Evolutionary conservation across 2,329 filamentous ascomycete genomes (phyloP).

Genomic region (Metarhizium rileyi): DNA sequence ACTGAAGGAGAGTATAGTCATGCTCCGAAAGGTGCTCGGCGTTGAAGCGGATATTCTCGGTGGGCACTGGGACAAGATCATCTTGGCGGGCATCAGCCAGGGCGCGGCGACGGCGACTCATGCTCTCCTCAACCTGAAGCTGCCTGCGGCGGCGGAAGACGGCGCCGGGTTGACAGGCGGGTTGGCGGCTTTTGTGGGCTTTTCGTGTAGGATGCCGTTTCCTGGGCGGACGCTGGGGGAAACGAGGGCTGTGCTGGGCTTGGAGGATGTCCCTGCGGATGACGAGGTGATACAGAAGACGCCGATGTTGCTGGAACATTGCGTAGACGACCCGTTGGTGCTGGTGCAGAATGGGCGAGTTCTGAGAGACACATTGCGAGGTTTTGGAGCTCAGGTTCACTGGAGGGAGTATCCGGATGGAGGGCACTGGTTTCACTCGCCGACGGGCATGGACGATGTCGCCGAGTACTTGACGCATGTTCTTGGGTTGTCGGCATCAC

Average conservation of each 20-base stretch:
- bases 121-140: conserved; percentile 24
- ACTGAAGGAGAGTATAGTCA: conserved; percentile 26
- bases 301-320: conserved; percentile 36
- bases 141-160: conserved; percentile 9
- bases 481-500: background rate
- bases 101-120: conserved; percentile 32
- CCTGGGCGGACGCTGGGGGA: conserved; percentile 18
- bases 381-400: conserved; percentile 27
- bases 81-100: conserved; percentile 37
- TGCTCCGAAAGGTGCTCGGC: conserved; percentile 22
- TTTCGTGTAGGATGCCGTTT: conserved; percentile 28
- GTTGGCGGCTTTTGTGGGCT: conserved; percentile 27
- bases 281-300: conserved; percentile 28
- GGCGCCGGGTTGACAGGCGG: background rate
- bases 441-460: conserved; percentile 32
- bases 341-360: conserved; percentile 25
- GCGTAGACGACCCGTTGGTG: conserved; percentile 32
- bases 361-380: conserved; percentile 23
- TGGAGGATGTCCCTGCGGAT: conserved; percentile 15
- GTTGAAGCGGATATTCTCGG: conserved; percentile 26
- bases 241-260: conserved; percentile 21
- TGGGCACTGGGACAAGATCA: conserved; percentile 27
- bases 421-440: conserved; percentile 35
- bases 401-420: conserved; percentile 33
- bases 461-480: conserved; percentile 21